phyloP scores from a whole-genome alignment of 345 rosid genomes.

The Salix koriyanagi region DNA sequence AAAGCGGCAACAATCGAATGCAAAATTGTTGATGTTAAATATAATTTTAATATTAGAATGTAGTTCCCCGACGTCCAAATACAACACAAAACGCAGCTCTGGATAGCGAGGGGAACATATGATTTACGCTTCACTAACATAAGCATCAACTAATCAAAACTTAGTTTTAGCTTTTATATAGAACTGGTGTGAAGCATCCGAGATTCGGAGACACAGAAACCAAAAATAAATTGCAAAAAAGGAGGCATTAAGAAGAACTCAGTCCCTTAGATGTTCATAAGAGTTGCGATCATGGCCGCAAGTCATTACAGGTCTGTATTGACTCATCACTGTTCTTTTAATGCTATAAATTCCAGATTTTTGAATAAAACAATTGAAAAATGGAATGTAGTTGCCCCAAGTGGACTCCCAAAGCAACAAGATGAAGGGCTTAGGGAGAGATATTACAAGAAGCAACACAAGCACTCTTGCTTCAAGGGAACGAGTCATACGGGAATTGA shows the following conservation, averaged over 20 bases:
- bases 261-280: constrained; percentile 29
- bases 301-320: constrained; percentile 36
- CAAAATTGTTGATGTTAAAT: too few species aligned
- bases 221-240: neutral
- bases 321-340: constrained; percentile 33
- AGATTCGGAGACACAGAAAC: neutral
- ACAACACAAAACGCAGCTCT: constrained; percentile 11
- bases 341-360: constrained; percentile 65
- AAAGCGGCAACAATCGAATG: neutral
- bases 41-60: neutral
- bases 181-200: neutral
- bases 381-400: constrained; percentile 44
- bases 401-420: constrained; percentile 21
- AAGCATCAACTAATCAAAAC: neutral
- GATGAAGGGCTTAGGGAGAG: neutral
- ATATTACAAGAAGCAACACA: constrained; percentile 43
- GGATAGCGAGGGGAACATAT: constrained; percentile 60
- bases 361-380: neutral
- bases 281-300: constrained; percentile 16
- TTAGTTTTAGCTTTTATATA: neutral
- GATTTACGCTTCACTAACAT: constrained; percentile 19
- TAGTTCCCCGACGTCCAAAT: constrained; percentile 56
- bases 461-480: constrained; percentile 75
- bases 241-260: constrained; percentile 37
- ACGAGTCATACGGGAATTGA: constrained; percentile 76